These are phyloP conservation scores for Acanthamoeba culbertsoni DNA, from an alignment of 208 protist genomes.

Conservation along the genomic window DNA sequence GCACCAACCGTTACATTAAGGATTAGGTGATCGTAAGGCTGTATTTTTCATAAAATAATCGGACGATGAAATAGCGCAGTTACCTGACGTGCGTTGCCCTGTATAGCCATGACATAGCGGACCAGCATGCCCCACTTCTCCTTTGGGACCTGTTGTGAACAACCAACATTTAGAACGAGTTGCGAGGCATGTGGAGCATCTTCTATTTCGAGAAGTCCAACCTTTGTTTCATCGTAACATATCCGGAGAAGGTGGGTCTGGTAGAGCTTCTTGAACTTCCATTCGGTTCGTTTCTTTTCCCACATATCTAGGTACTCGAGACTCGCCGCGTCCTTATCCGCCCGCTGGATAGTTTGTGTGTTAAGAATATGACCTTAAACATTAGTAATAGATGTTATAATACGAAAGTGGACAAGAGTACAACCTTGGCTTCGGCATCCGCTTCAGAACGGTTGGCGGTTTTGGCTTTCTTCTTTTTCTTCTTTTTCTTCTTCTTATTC, in stretches of 20 bases:
- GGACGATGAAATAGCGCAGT: background rate
- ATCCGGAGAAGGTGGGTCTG: background rate
- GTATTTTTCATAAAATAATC: background rate
- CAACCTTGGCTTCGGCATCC: too few species aligned
- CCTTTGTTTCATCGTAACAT: background rate
- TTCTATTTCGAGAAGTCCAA: background rate
- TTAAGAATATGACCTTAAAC: too few species aligned
- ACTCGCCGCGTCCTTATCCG: background rate
- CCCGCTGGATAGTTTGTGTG: background rate
- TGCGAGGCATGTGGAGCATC: background rate
- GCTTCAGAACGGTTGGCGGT: background rate
- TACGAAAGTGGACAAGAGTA: too few species aligned
- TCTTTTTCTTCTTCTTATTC: background rate
- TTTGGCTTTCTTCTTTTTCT: background rate
- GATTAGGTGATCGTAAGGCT: background rate
- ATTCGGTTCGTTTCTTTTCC: background rate
- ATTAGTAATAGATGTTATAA: too few species aligned
- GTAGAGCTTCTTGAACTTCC: background rate
- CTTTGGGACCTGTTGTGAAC: background rate
- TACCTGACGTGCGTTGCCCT: background rate
- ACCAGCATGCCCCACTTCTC: background rate
- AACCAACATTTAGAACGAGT: background rate
- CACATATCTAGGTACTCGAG: background rate
- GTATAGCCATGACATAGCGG: background rate
- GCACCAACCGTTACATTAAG: background rate